These are phyloP conservation scores for Coprinopsis cinerea DNA, from an alignment of 768 basidiomycete species.

Conservation along the genomic window DNA sequence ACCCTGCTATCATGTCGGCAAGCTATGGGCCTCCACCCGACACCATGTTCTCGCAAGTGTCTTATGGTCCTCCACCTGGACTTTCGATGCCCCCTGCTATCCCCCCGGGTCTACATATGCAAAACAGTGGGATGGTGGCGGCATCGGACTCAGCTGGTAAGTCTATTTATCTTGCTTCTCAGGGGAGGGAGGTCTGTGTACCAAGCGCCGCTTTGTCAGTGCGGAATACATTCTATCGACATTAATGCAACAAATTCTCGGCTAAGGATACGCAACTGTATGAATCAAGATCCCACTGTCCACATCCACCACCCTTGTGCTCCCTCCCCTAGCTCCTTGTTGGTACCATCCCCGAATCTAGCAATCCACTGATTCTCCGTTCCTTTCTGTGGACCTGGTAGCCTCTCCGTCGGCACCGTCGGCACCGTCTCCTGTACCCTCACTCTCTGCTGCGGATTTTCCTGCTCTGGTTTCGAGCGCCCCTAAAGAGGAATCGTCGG, in stretches of 20 bases:
- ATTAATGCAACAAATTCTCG: constrained; percentile 47
- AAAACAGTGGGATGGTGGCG: constrained; percentile 19
- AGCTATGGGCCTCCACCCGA: constrained; percentile 44
- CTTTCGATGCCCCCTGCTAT: constrained; percentile 39
- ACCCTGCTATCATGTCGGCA: constrained; percentile 79
- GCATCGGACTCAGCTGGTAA: constrained; percentile 54
- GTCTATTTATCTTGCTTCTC: constrained; percentile 44
- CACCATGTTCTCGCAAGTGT: constrained; percentile 27
- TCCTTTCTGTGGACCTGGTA: constrained; percentile 31
- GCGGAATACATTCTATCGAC: constrained; percentile 73
- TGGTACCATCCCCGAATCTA: constrained; percentile 43
- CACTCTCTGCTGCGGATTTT: constrained; percentile 67
- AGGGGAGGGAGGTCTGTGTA: constrained; percentile 87
- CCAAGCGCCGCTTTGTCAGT: constrained; percentile 86
- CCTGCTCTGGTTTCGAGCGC: constrained; percentile 53
- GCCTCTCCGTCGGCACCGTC: constrained; percentile 34
- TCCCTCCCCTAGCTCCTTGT: constrained; percentile 38
- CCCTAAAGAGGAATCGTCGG: constrained; percentile 17
- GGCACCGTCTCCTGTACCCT: constrained; percentile 40
- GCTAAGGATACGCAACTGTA: constrained; percentile 24
- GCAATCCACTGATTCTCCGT: constrained; percentile 48
- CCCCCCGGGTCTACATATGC: constrained; percentile 16
- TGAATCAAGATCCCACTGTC: constrained; percentile 21
- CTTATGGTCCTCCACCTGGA: constrained; percentile 65
- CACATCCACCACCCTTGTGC: constrained; percentile 22